These are phyloP conservation scores for Fusarium stilboides DNA, from an alignment of 2,329 filamentous ascomycete species.

Conservation along the genomic window DNA sequence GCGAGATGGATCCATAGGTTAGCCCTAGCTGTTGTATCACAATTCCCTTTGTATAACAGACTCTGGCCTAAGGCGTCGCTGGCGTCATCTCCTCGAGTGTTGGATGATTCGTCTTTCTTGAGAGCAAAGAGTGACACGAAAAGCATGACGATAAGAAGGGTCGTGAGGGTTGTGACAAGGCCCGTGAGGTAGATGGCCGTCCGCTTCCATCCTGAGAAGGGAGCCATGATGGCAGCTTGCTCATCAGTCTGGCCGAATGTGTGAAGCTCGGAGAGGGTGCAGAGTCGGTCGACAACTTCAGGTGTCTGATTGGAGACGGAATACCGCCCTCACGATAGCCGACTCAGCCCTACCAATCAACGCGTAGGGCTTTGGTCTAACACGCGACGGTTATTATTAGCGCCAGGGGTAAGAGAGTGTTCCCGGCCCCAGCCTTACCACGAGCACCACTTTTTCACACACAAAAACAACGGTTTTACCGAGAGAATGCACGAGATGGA, in stretches of 20 bases:
- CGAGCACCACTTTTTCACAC: neutral
- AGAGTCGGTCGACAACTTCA: too few species aligned
- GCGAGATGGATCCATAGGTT: conserved; percentile 36
- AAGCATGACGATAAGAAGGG: conserved; percentile 6
- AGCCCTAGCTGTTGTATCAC: neutral
- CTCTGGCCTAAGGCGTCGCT: conserved; percentile 16
- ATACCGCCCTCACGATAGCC: neutral
- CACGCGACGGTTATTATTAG: neutral
- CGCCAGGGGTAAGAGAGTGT: neutral
- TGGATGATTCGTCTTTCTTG: neutral
- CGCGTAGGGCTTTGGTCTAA: neutral
- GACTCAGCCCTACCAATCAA: conserved; percentile 15
- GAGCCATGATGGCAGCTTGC: conserved; percentile 12
- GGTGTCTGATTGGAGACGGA: neutral
- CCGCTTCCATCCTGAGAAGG: conserved; percentile 30
- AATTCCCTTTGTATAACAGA: conserved; percentile 9
- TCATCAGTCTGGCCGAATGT: neutral
- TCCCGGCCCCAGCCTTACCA: neutral
- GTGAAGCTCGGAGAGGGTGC: neutral
- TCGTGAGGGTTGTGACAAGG: conserved; percentile 19
- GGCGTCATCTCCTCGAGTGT: accelerated
- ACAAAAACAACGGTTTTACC: neutral
- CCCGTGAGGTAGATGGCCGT: conserved; percentile 27
- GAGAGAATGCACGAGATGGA: neutral
- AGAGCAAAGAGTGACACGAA: conserved; percentile 31